Base-by-base conservation (phyloP, 2,329 filamentous ascomycete genomes). In the Botrytis fragariae region DNA sequence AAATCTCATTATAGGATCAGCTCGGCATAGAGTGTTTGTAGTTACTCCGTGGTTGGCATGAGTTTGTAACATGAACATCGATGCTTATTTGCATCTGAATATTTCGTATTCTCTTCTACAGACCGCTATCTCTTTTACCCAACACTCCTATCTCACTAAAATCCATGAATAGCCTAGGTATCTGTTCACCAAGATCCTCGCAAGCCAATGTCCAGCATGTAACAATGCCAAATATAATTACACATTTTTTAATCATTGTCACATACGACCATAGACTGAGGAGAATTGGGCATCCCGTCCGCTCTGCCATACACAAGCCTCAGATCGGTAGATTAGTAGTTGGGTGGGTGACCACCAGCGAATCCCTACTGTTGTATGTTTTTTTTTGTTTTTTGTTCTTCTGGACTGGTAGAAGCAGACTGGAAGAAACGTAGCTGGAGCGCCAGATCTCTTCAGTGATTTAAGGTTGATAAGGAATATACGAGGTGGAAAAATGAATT, bases 181-280 rank as follows among this genome's bases (percentile, higher is more conserved):
- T 16, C 25, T 54, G 25, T 54, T n/a, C 14, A 54, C 0, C 12
- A 29, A 29, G 8, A n/a, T n/a, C 5, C 48, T 29, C 1, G 5
- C 2, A 3, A n/a, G 3, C 2, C 5, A 0, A 29, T 29, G 3
- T n/a, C 2, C 12, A 54, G 12, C 25, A 0, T 54, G 3, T 0
- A n/a, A 6, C 6, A 54, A 16, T 6, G 4, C 0, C 0, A n/a
- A 8, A 54, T 54, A 54, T 54, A 16, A 1, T 1, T 0, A n/a
- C 12, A 29, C 0, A n/a, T n/a, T 7, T 54, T 0, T 3, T 5
- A 4, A 0, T 1, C 0, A 1, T 12, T n/a, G 12, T n/a, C 48
- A 54, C 25, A n/a, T 54, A 54, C 48, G 48, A 54, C 48, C 48
- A 54, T n/a, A 54, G 48, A 54, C 48, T 54, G 48, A 54, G 48